Evolutionary conservation across 805 yeast genomes (phyloP).

Genomic region (Kazachstania kunashirensis): DNA sequence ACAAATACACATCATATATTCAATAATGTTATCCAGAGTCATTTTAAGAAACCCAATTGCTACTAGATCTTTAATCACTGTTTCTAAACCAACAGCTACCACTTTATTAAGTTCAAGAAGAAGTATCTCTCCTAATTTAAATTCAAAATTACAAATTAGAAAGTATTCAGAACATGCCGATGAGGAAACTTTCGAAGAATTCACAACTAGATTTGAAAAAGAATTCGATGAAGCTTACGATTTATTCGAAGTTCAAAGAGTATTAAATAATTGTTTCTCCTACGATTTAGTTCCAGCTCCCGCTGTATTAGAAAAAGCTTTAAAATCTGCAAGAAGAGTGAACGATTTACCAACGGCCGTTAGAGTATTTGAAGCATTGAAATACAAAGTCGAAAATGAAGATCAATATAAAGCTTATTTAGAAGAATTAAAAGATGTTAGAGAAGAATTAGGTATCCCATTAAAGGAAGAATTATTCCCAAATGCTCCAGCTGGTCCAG

Average conservation of each 20-base stretch:
- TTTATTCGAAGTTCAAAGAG: slow-evolving; percentile 82
- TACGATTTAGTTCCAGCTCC: slow-evolving; percentile 99
- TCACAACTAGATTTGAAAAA: slow-evolving; percentile 82
- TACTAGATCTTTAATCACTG: slow-evolving; percentile 11
- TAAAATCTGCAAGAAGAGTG: slow-evolving; percentile 97
- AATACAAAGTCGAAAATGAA: slow-evolving; percentile 89
- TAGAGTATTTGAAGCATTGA: slow-evolving; percentile 94
- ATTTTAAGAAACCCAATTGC: slow-evolving; percentile 10
- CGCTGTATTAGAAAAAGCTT: slow-evolving; percentile 86
- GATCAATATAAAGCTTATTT: slow-evolving; percentile 93
- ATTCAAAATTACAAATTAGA: slow-evolving; percentile 34
- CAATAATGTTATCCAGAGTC: slow-evolving; percentile 14
- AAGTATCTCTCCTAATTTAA: neutral
- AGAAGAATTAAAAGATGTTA: slow-evolving; percentile 83
- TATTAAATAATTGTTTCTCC: slow-evolving; percentile 94
- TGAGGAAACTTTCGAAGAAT: slow-evolving; percentile 92
- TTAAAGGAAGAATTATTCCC: slow-evolving; percentile 80
- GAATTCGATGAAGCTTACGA: slow-evolving; percentile 93
- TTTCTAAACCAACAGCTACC: slow-evolving; percentile 2
- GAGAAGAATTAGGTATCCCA: slow-evolving; percentile 88
- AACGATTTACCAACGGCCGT: slow-evolving; percentile 98
- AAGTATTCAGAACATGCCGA: slow-evolving; percentile 71
- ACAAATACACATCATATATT: neutral
- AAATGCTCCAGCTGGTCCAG: slow-evolving; percentile 19
- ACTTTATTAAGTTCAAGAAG: neutral